Evolutionary conservation across 805 yeast genomes (phyloP).

Genomic region (Candida caryicola): DNA sequence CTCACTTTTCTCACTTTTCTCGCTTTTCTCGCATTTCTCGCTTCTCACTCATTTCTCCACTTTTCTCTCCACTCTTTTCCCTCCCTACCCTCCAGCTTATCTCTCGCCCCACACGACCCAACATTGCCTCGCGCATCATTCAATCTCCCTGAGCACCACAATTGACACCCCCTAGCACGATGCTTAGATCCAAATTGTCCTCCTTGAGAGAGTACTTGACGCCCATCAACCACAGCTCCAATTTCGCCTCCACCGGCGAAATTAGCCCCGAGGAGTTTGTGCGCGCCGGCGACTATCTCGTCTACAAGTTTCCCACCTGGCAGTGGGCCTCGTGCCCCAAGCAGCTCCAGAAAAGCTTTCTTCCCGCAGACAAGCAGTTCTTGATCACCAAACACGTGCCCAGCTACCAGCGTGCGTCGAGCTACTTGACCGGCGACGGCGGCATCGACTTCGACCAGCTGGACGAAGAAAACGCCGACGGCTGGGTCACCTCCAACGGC

Average conservation of each 20-base stretch:
- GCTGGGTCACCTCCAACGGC: constrained; percentile 46
- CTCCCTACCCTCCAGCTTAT: no score
- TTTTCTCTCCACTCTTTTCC: no score
- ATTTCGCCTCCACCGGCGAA: constrained; percentile 83
- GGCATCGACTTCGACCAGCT: constrained; percentile 34
- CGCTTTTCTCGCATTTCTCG: no score
- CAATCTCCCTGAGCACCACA: no score
- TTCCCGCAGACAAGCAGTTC: constrained; percentile 85
- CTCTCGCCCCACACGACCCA: no score
- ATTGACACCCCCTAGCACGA: no score
- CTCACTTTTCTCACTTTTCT: no score
- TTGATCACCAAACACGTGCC: constrained; percentile 90
- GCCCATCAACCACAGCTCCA: constrained; percentile 84
- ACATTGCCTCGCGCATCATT: no score
- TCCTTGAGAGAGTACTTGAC: constrained; percentile 90
- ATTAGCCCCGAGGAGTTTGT: constrained; percentile 96
- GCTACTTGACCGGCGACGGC: constrained; percentile 45
- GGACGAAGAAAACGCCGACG: constrained; percentile 42
- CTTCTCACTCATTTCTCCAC: no score
- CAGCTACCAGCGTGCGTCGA: constrained; percentile 67
- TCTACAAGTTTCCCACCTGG: constrained; percentile 95
- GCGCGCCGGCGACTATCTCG: constrained; percentile 88
- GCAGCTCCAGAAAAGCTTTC: constrained; percentile 52
- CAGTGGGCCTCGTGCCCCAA: constrained; percentile 59
- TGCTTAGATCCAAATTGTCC: constrained; percentile 70